Conservation (phyloP, 345 rosid species). For the Clarkia xantiana region DNA sequence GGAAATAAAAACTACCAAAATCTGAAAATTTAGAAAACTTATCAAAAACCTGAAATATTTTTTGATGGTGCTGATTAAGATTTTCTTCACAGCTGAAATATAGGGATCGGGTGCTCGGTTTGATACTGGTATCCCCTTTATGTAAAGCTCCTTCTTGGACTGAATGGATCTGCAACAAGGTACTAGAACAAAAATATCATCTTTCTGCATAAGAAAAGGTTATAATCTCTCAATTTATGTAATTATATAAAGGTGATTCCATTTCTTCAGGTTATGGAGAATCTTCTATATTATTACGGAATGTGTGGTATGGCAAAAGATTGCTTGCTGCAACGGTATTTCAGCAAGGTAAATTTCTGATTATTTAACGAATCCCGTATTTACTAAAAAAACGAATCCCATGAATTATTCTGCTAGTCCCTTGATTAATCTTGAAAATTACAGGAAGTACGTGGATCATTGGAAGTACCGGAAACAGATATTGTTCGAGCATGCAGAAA, state of each 20-base stretch:
- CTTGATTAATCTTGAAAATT: slow-evolving; percentile 9
- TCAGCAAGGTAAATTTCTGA: slow-evolving; percentile 61
- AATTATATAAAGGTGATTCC: slow-evolving; percentile 14
- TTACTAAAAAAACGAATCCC: too few relatives aligned
- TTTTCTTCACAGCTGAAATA: slow-evolving; percentile 57
- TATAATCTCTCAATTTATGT: slow-evolving; percentile 1
- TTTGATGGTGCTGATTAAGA: neutral
- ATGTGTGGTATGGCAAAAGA: slow-evolving; percentile 79
- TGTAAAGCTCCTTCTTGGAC: slow-evolving; percentile 95
- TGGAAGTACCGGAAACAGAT: slow-evolving; percentile 86
- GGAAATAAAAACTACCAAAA: slow-evolving; percentile 4
- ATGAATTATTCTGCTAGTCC: neutral
- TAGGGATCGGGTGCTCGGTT: slow-evolving; percentile 77
- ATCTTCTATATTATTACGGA: slow-evolving; percentile 77
- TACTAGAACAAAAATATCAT: slow-evolving; percentile 5
- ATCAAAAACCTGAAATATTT: slow-evolving; percentile 10
- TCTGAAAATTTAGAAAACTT: neutral
- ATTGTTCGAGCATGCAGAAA: slow-evolving; percentile 81
- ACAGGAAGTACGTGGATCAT: slow-evolving; percentile 82
- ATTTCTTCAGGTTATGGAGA: slow-evolving; percentile 30
- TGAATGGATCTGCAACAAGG: slow-evolving; percentile 87
- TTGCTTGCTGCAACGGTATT: slow-evolving; percentile 69
- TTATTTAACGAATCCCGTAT: neutral
- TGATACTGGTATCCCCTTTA: slow-evolving; percentile 82
- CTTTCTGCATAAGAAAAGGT: too few relatives aligned